Conservation (phyloP, 1,139 yeast genomes). For the Saccharomyces hybrid region DNA sequence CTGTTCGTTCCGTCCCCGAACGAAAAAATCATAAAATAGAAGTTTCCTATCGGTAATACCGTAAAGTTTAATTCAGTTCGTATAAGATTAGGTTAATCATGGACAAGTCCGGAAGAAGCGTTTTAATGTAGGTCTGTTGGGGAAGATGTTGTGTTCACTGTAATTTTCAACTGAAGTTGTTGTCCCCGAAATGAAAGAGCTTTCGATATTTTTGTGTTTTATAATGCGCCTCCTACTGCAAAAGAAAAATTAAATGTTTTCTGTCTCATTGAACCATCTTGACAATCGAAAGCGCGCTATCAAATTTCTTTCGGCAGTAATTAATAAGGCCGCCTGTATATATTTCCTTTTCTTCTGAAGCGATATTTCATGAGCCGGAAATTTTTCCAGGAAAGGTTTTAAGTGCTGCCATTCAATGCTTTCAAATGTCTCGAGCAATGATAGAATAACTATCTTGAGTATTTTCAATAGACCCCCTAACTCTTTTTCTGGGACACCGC, state of each 20-base stretch:
- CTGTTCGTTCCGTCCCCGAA: background rate
- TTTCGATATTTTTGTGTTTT: too few species aligned
- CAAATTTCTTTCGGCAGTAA: slow-evolving; percentile 14
- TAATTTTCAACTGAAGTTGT: background rate
- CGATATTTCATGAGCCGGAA: background rate
- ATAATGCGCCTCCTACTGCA: too few species aligned
- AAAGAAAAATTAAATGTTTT: background rate
- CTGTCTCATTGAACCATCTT: slow-evolving; percentile 7
- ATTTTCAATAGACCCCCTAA: background rate
- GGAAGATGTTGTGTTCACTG: slow-evolving; percentile 1
- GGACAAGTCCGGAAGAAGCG: background rate
- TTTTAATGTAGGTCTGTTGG: background rate
- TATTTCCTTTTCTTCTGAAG: slow-evolving; percentile 7
- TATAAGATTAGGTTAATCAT: slow-evolving; percentile 1
- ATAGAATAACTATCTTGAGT: slow-evolving; percentile 3
- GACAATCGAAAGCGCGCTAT: slow-evolving; percentile 14
- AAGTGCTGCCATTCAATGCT: slow-evolving; percentile 5
- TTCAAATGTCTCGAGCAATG: slow-evolving; percentile 4
- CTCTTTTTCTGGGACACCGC: background rate
- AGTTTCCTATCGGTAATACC: background rate
- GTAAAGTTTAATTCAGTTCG: background rate
- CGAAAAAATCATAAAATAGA: background rate
- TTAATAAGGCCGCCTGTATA: slow-evolving; percentile 16
- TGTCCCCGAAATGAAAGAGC: background rate
- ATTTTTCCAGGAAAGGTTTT: background rate